Evolutionary conservation across 2,329 filamentous ascomycete species (phyloP).

Genomic region (Fusarium chuoi): DNA sequence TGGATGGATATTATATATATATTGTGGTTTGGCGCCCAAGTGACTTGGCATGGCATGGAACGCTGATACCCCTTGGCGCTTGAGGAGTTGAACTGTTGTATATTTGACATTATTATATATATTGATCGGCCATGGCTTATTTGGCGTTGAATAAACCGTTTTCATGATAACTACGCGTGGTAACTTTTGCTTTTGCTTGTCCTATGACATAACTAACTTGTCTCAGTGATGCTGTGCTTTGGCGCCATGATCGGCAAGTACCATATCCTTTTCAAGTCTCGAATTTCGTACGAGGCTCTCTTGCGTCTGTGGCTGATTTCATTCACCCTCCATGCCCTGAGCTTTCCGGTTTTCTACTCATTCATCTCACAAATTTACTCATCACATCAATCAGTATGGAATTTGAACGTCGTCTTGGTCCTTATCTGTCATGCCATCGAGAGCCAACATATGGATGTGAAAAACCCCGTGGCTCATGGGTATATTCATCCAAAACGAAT

Average conservation of each 20-base stretch:
- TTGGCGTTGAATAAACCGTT: not conserved
- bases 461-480: rapidly evolving
- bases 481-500: rapidly evolving
- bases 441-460: rapidly evolving
- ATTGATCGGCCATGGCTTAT: not conserved
- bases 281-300: not conserved
- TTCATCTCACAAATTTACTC: not conserved
- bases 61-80: conserved; percentile 33
- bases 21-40: not conserved
- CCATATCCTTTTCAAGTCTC: not conserved
- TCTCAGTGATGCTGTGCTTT: not conserved
- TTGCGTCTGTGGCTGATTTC: not conserved
- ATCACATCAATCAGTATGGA: not conserved
- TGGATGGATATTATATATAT: not conserved
- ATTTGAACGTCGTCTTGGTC: not conserved
- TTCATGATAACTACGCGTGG: not conserved
- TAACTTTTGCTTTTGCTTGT: not conserved
- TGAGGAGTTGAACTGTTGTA: conserved; percentile 18
- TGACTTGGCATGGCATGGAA: conserved; percentile 7
- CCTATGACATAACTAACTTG: not conserved
- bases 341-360: not conserved
- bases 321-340: rapidly evolving
- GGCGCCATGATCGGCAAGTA: not conserved
- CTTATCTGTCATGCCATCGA: not conserved
- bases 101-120: not conserved